Evolutionary conservation across 1,139 yeast genomes (phyloP).

Genomic region (Suhomyces bribrorum): DNA sequence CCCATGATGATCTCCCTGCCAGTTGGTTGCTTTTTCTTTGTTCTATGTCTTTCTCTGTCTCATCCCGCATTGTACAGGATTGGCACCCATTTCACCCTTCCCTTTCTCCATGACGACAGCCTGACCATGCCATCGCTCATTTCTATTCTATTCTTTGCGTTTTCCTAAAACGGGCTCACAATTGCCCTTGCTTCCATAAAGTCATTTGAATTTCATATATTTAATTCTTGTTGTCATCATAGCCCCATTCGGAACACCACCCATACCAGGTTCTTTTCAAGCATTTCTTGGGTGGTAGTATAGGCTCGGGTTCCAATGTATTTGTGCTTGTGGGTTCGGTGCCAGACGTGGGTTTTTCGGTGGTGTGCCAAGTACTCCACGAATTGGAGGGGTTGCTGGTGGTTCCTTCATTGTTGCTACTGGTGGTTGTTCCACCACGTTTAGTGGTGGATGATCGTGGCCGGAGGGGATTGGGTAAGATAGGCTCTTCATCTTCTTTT

Average conservation of each 20-base stretch:
- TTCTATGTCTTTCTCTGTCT: too few relatives aligned
- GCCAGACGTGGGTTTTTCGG: conserved; percentile 6
- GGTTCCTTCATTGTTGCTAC: background rate
- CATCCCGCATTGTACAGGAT: background rate
- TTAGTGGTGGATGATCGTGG: conserved; percentile 18
- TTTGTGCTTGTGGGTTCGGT: conserved; percentile 9
- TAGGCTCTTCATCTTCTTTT: conserved; percentile 40
- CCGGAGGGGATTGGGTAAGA: conserved; percentile 40
- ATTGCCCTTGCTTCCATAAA: background rate
- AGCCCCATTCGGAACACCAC: conserved; percentile 46
- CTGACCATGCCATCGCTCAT: background rate
- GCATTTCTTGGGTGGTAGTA: conserved; percentile 34
- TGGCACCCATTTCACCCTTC: background rate
- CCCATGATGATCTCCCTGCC: too few relatives aligned
- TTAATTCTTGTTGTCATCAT: conserved; percentile 17
- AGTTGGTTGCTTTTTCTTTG: too few relatives aligned
- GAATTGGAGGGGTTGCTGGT: conserved; percentile 7
- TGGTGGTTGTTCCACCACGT: background rate
- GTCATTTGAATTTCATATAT: background rate
- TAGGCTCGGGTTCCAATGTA: conserved; percentile 10
- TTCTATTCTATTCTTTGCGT: conserved; percentile 1
- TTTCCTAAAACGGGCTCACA: background rate
- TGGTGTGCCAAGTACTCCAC: conserved; percentile 1
- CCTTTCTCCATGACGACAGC: background rate
- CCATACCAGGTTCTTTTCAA: conserved; percentile 50